Evolutionary conservation across 495 filamentous ascomycete genomes (phyloP), one percentile per base, ranked within the genome.

Genomic region (Rhizodiscina lignyota): DNA sequence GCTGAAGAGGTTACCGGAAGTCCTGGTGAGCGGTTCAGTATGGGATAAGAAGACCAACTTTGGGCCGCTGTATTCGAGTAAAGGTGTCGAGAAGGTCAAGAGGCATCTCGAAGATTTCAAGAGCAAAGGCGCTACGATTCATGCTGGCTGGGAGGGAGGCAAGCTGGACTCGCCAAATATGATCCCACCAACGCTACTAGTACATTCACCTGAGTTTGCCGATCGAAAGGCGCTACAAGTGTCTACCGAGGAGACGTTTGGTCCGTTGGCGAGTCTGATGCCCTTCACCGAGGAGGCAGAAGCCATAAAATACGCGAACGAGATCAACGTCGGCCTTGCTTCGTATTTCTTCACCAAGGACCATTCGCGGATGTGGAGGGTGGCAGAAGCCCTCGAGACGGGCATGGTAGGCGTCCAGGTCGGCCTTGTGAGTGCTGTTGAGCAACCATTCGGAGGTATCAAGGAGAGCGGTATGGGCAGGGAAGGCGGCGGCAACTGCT

Each of bases 381-480:
- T 92, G 12, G 78, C 83, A 2, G 83, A 92, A 54, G 71, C 76
- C n/a, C 48, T 92, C 27, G 81, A 91, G 59, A 76, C 85, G 5
- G 84, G 83, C 12, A 91, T 92, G 84, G 77, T 89, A 15, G 83
- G 81, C 39, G 75, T 86, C 21, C 87, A 89, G 49, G 87, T 79
- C 4, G 82, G 80, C 1, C 39, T 89, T 36, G 79, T 91, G 29
- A 84, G 79, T 44, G 83, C 71, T 73, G 53, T 79, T 58, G 44
- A 63, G 49, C 12, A 15, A 34, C 66, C 65, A 17, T 92, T 91
- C 50, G 84, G 83, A 8, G 84, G 83, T 38, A 80, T 91, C 19
- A 92, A 92, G 54, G 66, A 82, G 55, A 82, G 74, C 50, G 83
- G 83, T 6, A 87, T 91, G 40, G 83, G 84, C 18, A 60, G 83